A percentile compares a stretch with the other conserved stretches of the same genome.
These are phyloP conservation scores for Sugiyamaella pinicola DNA, from an alignment of 1,139 yeast species.

Conservation along the genomic window DNA sequence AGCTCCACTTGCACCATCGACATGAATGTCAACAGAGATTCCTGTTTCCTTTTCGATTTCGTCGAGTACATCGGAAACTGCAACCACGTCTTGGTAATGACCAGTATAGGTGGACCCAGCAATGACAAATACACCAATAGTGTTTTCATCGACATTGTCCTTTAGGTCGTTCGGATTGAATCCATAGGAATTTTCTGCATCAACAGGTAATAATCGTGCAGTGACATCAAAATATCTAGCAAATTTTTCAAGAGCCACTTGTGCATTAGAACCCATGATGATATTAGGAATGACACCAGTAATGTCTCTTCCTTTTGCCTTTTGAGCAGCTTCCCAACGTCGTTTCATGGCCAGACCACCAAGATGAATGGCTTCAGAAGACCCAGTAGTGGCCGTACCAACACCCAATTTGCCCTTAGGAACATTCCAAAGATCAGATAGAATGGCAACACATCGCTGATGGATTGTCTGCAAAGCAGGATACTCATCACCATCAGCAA, in stretches of 20 bases:
- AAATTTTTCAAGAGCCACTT: constrained; percentile 91
- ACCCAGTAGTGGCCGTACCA: constrained; percentile 93
- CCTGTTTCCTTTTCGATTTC: constrained; percentile 71
- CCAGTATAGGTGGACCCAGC: constrained; percentile 94
- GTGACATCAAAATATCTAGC: constrained; percentile 94
- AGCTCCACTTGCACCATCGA: constrained; percentile 93
- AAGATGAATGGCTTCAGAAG: constrained; percentile 90
- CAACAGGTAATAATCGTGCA: constrained; percentile 70
- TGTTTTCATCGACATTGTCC: constrained; percentile 79
- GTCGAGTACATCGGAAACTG: constrained; percentile 62
- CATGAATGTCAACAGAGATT: constrained; percentile 74
- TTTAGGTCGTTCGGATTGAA: constrained; percentile 62
- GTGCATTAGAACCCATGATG: constrained; percentile 93
- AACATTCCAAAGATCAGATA: constrained; percentile 82
- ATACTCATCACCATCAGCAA: constrained; percentile 93
- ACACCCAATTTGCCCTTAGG: constrained; percentile 58
- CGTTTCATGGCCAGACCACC: constrained; percentile 93
- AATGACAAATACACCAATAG: constrained; percentile 88
- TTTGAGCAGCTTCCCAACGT: constrained; percentile 73
- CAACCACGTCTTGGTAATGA: constrained; percentile 76
- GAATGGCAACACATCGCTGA: constrained; percentile 76
- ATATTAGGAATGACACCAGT: constrained; percentile 64
- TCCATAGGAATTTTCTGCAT: constrained; percentile 60
- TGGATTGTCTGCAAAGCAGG: constrained; percentile 83
- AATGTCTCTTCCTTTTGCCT: constrained; percentile 54